Conservation (phyloP, 345 rosid genomes). For the Citrus glauca region DNA sequence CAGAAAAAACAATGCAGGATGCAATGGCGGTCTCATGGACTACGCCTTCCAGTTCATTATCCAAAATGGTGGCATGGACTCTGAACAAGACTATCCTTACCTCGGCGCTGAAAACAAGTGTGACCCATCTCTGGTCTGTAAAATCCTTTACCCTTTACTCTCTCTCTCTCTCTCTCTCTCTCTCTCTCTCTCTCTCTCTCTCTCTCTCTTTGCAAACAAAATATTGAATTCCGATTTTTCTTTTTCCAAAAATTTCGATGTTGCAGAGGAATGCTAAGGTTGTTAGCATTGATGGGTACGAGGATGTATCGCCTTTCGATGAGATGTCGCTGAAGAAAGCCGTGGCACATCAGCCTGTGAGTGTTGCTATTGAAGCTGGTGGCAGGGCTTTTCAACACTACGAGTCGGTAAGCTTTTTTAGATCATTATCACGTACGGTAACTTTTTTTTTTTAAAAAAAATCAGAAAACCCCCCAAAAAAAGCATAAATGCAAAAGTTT, state of each 20-base stretch:
- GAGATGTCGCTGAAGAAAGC: constrained; percentile 72
- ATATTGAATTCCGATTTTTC: background rate
- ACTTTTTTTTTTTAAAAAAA: background rate
- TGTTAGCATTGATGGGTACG: constrained; percentile 75
- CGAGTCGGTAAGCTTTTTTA: constrained; percentile 46
- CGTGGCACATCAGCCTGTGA: constrained; percentile 76
- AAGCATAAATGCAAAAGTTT: background rate
- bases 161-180: background rate
- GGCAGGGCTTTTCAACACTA: constrained; percentile 80
- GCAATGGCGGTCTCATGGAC: constrained; percentile 97
- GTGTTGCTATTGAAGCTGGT: constrained; percentile 94
- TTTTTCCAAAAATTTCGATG: background rate
- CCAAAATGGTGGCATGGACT: constrained; percentile 75
- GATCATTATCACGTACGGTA: background rate
- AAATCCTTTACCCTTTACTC: background rate
- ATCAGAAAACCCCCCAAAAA: background rate
- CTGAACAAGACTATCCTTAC: constrained; percentile 80
- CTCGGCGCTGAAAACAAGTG: constrained; percentile 47
- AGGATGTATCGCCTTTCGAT: constrained; percentile 56
- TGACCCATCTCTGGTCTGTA: constrained; percentile 45
- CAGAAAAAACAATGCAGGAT: constrained; percentile 58
- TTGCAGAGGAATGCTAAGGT: constrained; percentile 64
- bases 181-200: accelerated
- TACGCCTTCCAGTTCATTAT: constrained; percentile 89
- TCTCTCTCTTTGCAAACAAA: background rate